Conservation (phyloP, 2,329 filamentous ascomycete species). For the Alternaria sp. region DNA sequence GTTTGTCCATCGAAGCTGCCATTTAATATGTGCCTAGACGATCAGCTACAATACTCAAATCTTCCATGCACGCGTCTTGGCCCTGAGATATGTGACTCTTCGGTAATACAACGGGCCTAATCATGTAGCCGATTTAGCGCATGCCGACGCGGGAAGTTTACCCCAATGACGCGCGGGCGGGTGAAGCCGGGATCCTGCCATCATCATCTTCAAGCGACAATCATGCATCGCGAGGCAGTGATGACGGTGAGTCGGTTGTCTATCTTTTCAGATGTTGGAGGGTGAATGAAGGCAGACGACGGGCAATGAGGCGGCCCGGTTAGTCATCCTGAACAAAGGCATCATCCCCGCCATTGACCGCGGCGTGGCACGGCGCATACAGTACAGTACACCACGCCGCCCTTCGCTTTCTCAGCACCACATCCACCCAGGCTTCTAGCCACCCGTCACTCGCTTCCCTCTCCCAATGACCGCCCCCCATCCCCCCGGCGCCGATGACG, state of each 20-base stretch:
- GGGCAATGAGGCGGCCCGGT: background rate
- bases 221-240: background rate
- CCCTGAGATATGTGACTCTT: background rate
- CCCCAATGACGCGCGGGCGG: background rate
- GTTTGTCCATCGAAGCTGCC: background rate
- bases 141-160: background rate
- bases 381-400: background rate
- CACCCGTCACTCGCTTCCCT: background rate
- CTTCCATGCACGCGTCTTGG: background rate
- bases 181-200: background rate
- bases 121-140: conserved; percentile 7
- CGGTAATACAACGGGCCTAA: conserved; percentile 13
- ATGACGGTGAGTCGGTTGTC: background rate
- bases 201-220: background rate
- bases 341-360: background rate
- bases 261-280: no score
- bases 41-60: background rate
- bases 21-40: background rate
- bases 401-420: background rate
- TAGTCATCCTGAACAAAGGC: background rate
- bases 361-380: background rate
- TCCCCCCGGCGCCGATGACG: conserved; percentile 5
- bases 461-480: conserved; percentile 22
- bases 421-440: background rate
- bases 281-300: no score